phyloP scores from a whole-genome alignment of 202 grass and related monocot species.

The Musa balbisiana region DNA sequence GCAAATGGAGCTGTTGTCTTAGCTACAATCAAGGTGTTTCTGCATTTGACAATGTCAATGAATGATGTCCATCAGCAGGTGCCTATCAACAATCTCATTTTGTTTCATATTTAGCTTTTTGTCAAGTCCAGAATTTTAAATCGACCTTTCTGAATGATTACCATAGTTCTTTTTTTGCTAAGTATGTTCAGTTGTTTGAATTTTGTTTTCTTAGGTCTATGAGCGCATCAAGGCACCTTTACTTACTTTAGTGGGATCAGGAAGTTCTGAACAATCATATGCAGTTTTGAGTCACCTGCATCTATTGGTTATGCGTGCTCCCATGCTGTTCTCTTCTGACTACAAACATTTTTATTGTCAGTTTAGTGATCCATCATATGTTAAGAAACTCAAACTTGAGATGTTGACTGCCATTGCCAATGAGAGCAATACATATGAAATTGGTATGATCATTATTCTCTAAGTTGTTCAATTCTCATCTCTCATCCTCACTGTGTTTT shows the following conservation, averaged over 20 bases:
- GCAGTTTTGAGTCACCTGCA: slow-evolving; percentile 94
- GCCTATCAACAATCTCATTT: slow-evolving; percentile 7
- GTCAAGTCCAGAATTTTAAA: not conserved
- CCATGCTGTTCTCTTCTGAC: slow-evolving; percentile 94
- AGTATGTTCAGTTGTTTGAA: not conserved
- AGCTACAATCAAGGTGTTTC: slow-evolving; percentile 97
- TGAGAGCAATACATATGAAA: slow-evolving; percentile 99
- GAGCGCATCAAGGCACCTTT: slow-evolving; percentile 97
- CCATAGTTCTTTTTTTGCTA: not conserved
- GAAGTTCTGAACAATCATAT: slow-evolving; percentile 97
- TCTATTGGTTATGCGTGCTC: slow-evolving; percentile 91
- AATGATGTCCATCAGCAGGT: slow-evolving; percentile 99
- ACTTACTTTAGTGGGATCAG: slow-evolving; percentile 93
- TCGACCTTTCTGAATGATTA: not conserved
- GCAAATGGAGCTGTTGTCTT: slow-evolving; percentile 99
- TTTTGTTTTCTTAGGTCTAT: slow-evolving; percentile 59
- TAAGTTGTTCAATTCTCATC: slow-evolving; percentile 18
- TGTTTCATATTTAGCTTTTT: not conserved
- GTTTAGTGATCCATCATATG: slow-evolving; percentile 93
- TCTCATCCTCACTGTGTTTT: not conserved
- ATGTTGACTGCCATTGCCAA: slow-evolving; percentile 99
- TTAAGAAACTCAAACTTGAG: slow-evolving; percentile 99
- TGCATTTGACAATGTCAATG: slow-evolving; percentile 99
- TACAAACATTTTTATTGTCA: slow-evolving; percentile 99
- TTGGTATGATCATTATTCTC: slow-evolving; percentile 42